Evolutionary conservation across 495 filamentous ascomycete species (phyloP).

Genomic region (Penicillium cinerascens): DNA sequence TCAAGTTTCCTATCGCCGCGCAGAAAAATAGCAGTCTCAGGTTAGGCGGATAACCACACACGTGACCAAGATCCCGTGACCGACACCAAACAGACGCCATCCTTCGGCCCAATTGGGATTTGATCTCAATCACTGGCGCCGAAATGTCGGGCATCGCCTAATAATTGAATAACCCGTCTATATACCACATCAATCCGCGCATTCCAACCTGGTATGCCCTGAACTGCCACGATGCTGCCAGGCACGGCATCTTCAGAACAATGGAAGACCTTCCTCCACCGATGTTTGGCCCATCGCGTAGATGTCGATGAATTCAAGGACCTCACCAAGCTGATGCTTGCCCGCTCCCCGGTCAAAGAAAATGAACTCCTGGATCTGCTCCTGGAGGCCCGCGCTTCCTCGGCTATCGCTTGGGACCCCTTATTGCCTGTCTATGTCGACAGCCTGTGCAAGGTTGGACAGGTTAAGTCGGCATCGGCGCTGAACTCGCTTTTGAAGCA

Average conservation of each 20-base stretch:
- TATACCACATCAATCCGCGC: background rate
- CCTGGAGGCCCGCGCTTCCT: conserved; percentile 49
- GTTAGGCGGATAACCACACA: background rate
- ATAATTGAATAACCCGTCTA: conserved; percentile 1
- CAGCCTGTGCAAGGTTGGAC: conserved; percentile 50
- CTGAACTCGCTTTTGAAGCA: conserved; percentile 57
- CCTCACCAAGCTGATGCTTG: conserved; percentile 33
- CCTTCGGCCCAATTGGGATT: conserved; percentile 17
- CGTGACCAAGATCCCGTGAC: background rate
- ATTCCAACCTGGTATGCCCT: conserved; percentile 8
- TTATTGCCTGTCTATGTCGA: conserved; percentile 62
- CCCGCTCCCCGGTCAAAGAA: conserved; percentile 31
- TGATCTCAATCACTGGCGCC: conserved; percentile 8
- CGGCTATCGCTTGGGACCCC: conserved; percentile 56
- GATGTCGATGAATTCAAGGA: conserved; percentile 42
- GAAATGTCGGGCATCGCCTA: conserved; percentile 5
- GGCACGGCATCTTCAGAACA: conserved; percentile 31
- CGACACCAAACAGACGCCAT: conserved; percentile 10
- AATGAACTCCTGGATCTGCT: conserved; percentile 55
- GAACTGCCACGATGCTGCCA: conserved; percentile 16
- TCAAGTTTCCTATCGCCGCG: background rate
- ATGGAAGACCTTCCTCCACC: conserved; percentile 44
- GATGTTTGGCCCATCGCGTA: conserved; percentile 42
- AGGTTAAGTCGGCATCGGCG: conserved; percentile 54
- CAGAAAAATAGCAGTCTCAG: background rate